Evolutionary conservation across 2,329 filamentous ascomycete genomes (phyloP).

Genomic region (Penicillium freii): DNA sequence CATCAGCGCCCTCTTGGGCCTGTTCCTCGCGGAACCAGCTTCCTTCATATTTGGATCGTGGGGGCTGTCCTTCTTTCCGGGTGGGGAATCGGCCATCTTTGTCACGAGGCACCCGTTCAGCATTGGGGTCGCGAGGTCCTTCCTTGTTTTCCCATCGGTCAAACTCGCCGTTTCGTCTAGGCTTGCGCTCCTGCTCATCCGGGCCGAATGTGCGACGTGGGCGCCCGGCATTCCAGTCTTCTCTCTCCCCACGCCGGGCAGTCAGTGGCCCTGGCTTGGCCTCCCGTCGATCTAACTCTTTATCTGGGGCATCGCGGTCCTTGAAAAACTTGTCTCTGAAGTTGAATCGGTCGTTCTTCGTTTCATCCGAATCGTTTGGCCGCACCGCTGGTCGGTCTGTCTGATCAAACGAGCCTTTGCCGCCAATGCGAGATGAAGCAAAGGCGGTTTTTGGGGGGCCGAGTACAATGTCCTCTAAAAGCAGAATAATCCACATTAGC

Average conservation of each 20-base stretch:
- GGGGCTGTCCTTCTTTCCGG: slow-evolving; percentile 60
- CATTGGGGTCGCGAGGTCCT: slow-evolving; percentile 52
- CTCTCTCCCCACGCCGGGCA: slow-evolving; percentile 40
- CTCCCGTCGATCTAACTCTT: slow-evolving; percentile 41
- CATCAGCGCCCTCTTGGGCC: slow-evolving; percentile 37
- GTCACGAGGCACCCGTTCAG: slow-evolving; percentile 52
- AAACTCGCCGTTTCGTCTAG: slow-evolving; percentile 44
- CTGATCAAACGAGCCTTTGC: slow-evolving; percentile 48
- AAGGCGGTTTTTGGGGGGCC: slow-evolving; percentile 82
- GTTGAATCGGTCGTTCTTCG: slow-evolving; percentile 61
- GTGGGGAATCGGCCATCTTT: slow-evolving; percentile 55
- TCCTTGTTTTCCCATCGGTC: slow-evolving; percentile 45
- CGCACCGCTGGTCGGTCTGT: slow-evolving; percentile 45
- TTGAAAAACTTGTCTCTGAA: slow-evolving; percentile 53
- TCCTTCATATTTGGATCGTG: slow-evolving; percentile 65
- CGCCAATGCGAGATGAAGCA: slow-evolving; percentile 63
- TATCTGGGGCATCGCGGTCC: slow-evolving; percentile 37
- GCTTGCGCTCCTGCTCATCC: slow-evolving; percentile 44
- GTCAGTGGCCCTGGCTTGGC: slow-evolving; percentile 32
- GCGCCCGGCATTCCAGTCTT: slow-evolving; percentile 44
- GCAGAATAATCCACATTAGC: slow-evolving; percentile 16
- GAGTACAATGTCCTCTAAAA: slow-evolving; percentile 76
- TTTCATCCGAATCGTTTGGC: slow-evolving; percentile 54
- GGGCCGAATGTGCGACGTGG: slow-evolving; percentile 41
- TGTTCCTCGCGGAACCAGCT: slow-evolving; percentile 70